Evolutionary conservation across 1,139 yeast species (phyloP), one percentile per base, ranked within the genome.

Genomic region (Trichomonascaceae sp.): DNA sequence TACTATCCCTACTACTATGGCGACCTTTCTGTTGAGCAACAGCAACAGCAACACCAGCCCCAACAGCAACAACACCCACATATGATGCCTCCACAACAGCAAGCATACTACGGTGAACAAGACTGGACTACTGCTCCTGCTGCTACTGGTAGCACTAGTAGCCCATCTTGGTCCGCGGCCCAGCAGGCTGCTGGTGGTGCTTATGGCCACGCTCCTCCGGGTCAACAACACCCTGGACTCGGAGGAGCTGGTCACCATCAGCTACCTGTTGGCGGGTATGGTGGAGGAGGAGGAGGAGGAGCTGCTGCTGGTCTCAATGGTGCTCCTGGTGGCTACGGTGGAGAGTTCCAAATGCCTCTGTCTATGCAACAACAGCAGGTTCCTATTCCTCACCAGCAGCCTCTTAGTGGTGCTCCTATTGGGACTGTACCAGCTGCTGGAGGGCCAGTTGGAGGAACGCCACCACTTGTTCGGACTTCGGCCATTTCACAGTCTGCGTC

Each of bases 401-500:
- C 4, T 13, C 4, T 16, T 13, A 15, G 9, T 4, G 33, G 18
- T 13, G 17, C n/a, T n/a, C n/a, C n/a, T n/a, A n/a, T n/a, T n/a
- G n/a, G n/a, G n/a, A n/a, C n/a, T n/a, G n/a, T n/a, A n/a, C n/a
- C n/a, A n/a, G n/a, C n/a, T n/a, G n/a, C n/a, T n/a, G n/a, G n/a
- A n/a, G n/a, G n/a, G n/a, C n/a, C n/a, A n/a, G n/a, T n/a, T n/a
- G n/a, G n/a, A n/a, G n/a, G n/a, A 13, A 20, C 39, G 30, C 54
- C 55, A 20, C 49, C 42, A 34, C 39, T 49, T 36, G 48, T 51
- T 15, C 43, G 56, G 28, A 50, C 54, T 11, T 43, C 52, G 5
- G 53, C 53, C 13, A 39, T 51, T 27, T 44, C 51, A 13, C 54
- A 51, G 33, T 51, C 54, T 5, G 48, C 51, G n/a, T 38, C 47